Evolutionary conservation across 768 basidiomycete genomes (phyloP).

Genomic region (Lactifluus pinguis): DNA sequence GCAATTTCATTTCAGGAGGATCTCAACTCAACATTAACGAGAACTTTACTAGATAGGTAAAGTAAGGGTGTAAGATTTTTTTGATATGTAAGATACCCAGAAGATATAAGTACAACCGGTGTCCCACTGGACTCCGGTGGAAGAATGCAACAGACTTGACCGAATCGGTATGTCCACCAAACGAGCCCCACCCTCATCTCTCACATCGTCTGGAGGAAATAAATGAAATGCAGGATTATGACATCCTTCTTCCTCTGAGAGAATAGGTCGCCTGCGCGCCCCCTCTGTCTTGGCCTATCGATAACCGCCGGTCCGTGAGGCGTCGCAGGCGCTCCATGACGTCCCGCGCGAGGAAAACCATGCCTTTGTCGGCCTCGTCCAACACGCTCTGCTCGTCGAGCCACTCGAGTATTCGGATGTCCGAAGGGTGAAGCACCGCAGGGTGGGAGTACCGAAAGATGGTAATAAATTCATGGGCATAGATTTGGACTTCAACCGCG

Average conservation of each 20-base stretch:
- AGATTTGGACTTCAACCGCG: conserved; percentile 27
- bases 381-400: conserved; percentile 25
- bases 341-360: conserved; percentile 29
- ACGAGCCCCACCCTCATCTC: neutral
- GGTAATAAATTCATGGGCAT: conserved; percentile 33
- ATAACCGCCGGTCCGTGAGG: conserved; percentile 20
- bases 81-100: conserved; percentile 1
- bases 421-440: conserved; percentile 28
- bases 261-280: neutral
- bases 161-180: neutral
- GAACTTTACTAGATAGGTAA: neutral
- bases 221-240: neutral
- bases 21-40: neutral
- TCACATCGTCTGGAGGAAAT: too few relatives aligned
- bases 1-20: neutral
- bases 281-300: neutral
- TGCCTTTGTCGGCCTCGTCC: conserved; percentile 29
- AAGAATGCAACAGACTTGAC: neutral
- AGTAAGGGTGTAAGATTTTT: neutral
- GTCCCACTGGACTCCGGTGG: neutral
- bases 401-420: conserved; percentile 29
- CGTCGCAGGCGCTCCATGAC: conserved; percentile 28
- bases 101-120: conserved; percentile 5
- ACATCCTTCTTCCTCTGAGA: conserved; percentile 4
- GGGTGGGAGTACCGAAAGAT: conserved; percentile 32